Evolutionary conservation across 257 asterid genomes (phyloP).

Genomic region (Capsicum chinense): DNA sequence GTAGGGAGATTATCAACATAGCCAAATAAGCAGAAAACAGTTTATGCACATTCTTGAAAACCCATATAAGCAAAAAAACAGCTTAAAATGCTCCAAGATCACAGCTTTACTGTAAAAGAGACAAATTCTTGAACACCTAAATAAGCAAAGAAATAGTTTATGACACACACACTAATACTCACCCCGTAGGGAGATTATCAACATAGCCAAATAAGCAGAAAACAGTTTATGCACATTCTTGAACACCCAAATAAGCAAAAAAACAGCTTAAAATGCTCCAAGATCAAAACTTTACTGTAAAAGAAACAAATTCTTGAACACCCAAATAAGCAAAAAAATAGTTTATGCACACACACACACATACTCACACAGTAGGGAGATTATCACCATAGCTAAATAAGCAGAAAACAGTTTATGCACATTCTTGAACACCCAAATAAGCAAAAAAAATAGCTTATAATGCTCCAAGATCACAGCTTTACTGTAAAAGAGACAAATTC

Average conservation of each 20-base stretch:
- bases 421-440: neutral
- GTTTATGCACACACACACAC: neutral
- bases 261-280: neutral
- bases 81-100: too few species aligned
- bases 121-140: neutral
- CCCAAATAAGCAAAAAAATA: neutral
- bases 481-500: too few species aligned
- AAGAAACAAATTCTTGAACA: neutral
- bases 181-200: conserved; percentile 50
- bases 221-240: neutral
- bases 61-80: too few species aligned
- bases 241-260: neutral
- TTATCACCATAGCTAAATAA: conserved; percentile 58
- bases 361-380: conserved; percentile 69
- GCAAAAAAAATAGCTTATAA: conserved; percentile 34
- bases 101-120: too few species aligned
- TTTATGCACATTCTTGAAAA: neutral
- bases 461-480: neutral
- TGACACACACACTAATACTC: too few species aligned
- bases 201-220: conserved; percentile 65
- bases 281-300: too few species aligned
- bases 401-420: too few species aligned
- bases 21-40: neutral
- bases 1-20: conserved; percentile 76
- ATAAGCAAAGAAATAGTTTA: neutral